These are phyloP conservation scores for Apostasia shenzhenica DNA, from an alignment of 106 monocot species.

Conservation along the genomic window DNA sequence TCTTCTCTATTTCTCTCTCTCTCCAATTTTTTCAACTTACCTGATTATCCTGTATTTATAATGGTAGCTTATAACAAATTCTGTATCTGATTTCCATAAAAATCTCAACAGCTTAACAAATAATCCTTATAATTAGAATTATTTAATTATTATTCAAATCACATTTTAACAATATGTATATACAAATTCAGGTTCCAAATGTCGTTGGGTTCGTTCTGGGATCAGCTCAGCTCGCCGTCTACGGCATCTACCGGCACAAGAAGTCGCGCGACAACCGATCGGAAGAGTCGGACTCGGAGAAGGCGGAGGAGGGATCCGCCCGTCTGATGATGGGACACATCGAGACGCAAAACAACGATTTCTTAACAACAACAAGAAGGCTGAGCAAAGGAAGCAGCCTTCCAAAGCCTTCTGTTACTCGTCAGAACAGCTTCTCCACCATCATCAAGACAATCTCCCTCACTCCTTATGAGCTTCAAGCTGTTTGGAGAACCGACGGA, in stretches of 20 bases:
- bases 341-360: not conserved
- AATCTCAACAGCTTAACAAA: too few relatives aligned
- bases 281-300: constrained; percentile 8
- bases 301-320: constrained; percentile 1
- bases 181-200: constrained; percentile 41
- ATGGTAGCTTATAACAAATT: too few relatives aligned
- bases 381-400: constrained; percentile 26
- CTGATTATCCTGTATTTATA: too few relatives aligned
- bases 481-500: not conserved
- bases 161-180: too few relatives aligned
- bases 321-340: not conserved
- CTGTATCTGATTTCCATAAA: too few relatives aligned
- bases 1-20: too few relatives aligned
- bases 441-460: constrained; percentile 22
- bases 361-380: not conserved
- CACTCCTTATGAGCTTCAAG: constrained; percentile 14
- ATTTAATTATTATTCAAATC: too few relatives aligned
- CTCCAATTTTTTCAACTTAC: too few relatives aligned
- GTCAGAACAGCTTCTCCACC: constrained; percentile 21
- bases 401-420: constrained; percentile 7
- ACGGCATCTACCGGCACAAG: constrained; percentile 28
- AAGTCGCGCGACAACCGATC: not conserved
- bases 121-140: too few relatives aligned
- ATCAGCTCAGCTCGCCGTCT: constrained; percentile 39
- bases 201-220: constrained; percentile 48